A percentile compares a stretch with the other conserved stretches of the same genome.
These are phyloP conservation scores for Saccharomycopsis sp. DNA, from an alignment of 805 yeast genomes.

Conservation along the genomic window DNA sequence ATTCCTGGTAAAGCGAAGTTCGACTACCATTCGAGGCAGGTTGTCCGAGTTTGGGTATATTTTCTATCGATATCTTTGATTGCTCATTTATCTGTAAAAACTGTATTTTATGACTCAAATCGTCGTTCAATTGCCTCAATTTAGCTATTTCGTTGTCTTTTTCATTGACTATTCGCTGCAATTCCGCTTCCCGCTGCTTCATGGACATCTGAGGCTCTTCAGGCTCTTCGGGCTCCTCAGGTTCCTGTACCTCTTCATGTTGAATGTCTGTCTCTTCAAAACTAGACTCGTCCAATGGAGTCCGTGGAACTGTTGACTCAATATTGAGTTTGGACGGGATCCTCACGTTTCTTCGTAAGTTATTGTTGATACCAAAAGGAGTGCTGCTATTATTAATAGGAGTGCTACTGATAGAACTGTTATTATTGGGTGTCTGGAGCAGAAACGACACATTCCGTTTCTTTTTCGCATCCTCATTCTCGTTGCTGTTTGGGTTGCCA, in stretches of 20 bases:
- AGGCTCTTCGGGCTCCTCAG: background rate
- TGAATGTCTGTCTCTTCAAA: background rate
- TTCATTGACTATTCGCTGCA: background rate
- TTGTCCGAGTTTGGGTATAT: slow-evolving; percentile 1
- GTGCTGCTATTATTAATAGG: background rate
- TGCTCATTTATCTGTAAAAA: background rate
- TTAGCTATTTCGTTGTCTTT: background rate
- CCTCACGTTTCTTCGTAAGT: background rate
- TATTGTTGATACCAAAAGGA: background rate
- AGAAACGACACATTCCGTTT: slow-evolving; percentile 18
- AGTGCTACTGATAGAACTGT: background rate
- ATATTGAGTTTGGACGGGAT: background rate
- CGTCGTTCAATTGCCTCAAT: background rate
- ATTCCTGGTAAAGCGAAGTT: slow-evolving; percentile 4
- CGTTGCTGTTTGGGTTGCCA: background rate
- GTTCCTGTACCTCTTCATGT: background rate
- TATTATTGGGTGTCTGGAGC: background rate
- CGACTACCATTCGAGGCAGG: slow-evolving; percentile 4
- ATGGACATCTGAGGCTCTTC: background rate
- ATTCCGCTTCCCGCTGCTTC: background rate
- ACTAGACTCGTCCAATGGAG: background rate
- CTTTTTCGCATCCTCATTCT: background rate
- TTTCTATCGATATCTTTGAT: background rate
- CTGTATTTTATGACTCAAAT: background rate
- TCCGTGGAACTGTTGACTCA: slow-evolving; percentile 30